Percentiles rank a stretch among this genome's conserved stretches.
Conservation (phyloP, 352 stramenopile species). For the Phytophthora syringae region DNA sequence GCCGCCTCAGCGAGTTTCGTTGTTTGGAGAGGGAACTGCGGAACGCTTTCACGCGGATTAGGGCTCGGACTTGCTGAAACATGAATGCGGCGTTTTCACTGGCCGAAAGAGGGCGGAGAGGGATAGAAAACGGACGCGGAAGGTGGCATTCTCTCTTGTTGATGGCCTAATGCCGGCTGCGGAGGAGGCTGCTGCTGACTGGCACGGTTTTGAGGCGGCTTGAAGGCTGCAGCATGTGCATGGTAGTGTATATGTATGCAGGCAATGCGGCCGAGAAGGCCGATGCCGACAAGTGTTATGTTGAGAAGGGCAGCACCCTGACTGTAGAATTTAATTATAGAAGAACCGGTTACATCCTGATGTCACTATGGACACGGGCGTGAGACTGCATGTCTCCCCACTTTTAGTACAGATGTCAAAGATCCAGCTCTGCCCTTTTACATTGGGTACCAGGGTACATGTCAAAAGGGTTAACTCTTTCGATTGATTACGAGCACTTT, state of each 20-base stretch:
- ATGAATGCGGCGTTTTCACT: slow-evolving; percentile 11
- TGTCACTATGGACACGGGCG: not conserved
- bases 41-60: slow-evolving; percentile 11
- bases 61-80: slow-evolving; percentile 24
- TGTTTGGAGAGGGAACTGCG: slow-evolving; percentile 19
- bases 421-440: not conserved
- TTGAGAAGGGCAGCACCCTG: not conserved
- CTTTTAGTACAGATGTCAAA: not conserved
- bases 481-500: too few species aligned
- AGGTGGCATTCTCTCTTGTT: not conserved
- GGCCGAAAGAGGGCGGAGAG: not conserved
- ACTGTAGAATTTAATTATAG: not conserved
- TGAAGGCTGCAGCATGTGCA: too few species aligned
- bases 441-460: too few species aligned
- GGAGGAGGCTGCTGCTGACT: not conserved
- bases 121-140: not conserved
- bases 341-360: not conserved
- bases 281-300: too few species aligned
- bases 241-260: too few species aligned
- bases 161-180: not conserved
- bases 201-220: too few species aligned
- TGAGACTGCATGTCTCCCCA: not conserved
- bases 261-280: too few species aligned
- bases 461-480: too few species aligned
- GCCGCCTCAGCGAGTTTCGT: slow-evolving; percentile 18